Conservation (phyloP, 768 basidiomycete genomes). For the Lentinus tigrinus region DNA sequence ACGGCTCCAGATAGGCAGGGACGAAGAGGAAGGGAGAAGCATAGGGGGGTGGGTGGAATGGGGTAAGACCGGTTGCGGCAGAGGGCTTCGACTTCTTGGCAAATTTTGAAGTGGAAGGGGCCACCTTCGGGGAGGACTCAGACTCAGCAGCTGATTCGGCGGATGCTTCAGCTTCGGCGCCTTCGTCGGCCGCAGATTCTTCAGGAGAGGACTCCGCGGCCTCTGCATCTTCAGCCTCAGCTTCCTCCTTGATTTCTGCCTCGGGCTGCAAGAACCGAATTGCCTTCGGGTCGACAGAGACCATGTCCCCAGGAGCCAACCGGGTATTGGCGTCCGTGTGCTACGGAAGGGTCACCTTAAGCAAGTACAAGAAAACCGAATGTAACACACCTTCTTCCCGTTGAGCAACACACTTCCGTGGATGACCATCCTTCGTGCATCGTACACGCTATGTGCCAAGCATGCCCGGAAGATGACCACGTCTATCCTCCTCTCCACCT, state of each 20-base stretch:
- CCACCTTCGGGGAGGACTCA: background rate
- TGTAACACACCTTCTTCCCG: constrained; percentile 75
- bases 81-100: constrained; percentile 7
- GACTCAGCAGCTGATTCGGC: background rate
- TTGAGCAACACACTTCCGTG: constrained; percentile 88
- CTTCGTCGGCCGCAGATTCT: constrained; percentile 15
- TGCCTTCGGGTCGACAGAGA: constrained; percentile 79
- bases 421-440: constrained; percentile 82
- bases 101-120: background rate
- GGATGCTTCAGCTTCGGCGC: constrained; percentile 2
- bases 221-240: constrained; percentile 5
- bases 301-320: constrained; percentile 91
- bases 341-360: constrained; percentile 37
- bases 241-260: constrained; percentile 21
- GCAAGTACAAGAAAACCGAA: background rate
- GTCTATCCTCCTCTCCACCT: constrained; percentile 94
- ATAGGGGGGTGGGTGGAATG: constrained; percentile 84
- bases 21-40: constrained; percentile 92
- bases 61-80: constrained; percentile 42
- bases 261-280: constrained; percentile 66
- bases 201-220: constrained; percentile 4
- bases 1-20: constrained; percentile 85
- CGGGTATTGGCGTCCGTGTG: constrained; percentile 83
- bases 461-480: constrained; percentile 89
- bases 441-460: constrained; percentile 85